Base-by-base conservation (phyloP, 2,329 filamentous ascomycete genomes). In the Fusarium tanahbumbuense region DNA sequence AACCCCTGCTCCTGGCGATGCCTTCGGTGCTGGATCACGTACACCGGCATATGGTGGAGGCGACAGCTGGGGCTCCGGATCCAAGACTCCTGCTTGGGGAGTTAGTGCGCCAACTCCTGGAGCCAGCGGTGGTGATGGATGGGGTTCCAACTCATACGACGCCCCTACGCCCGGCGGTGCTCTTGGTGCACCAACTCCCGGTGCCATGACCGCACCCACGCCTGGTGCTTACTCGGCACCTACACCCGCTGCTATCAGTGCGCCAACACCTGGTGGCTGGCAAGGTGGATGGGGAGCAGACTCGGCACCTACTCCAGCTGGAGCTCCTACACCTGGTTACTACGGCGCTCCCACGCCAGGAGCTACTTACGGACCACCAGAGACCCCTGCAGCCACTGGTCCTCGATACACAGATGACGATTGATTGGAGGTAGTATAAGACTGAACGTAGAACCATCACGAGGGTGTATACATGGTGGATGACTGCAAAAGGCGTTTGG, bases 81-180 rank as follows among this genome's bases (percentile, higher is more conserved):
- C 91, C 30, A 93, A 94, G 79, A 97, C 93, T 2, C 94, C 94
- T 5, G 90, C 88, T 2, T 94, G 92, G 76, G 88, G 87, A 27
- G 83, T 82, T 11, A 87, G 87, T 5, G 87, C 87, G 6, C 86
- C 87, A 4, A 89, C 87, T 2, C 87, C 87, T 0, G 86, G 85
- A 12, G 87, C 84, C 55, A 87, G 85, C 75, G 87, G 84, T 55
- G 83, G 83, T 53, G 88, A 91, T 63, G 81, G 85, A 8, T 90
- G 88, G 88, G 86, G 86, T 37, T 79, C 84, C 2, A 78, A 77
- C 41, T 78, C 87, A 1, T 93, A 92, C 72, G 92, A 95, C 73
- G 91, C 90, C 6, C 91, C 90, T 5, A 92, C 90, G 0, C 90
- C 90, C 0, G 89, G 88, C 13, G 88, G 88, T 20, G 87, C 82